Conservation (phyloP, 2,329 filamentous ascomycete species). For the Pseudofabraea citricarpa region DNA sequence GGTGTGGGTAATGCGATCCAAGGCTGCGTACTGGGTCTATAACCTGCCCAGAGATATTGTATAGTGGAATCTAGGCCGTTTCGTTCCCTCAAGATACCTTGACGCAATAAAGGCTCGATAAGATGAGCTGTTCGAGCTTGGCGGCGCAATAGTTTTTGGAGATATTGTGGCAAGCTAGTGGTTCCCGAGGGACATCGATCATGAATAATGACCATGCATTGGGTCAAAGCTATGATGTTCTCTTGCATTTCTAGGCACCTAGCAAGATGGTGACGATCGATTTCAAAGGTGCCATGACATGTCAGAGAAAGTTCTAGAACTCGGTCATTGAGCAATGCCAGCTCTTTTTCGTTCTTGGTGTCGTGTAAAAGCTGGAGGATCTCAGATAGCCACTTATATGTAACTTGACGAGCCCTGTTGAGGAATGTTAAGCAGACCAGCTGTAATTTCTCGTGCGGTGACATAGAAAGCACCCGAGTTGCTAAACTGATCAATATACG, state of each 20-base stretch:
- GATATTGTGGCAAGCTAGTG: constrained; percentile 46
- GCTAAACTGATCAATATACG: constrained; percentile 35
- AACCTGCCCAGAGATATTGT: constrained; percentile 23
- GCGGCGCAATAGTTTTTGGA: constrained; percentile 38
- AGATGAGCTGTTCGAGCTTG: constrained; percentile 10
- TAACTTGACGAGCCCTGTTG: constrained; percentile 25
- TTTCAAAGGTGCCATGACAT: constrained; percentile 39
- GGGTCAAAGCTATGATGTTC: constrained; percentile 29
- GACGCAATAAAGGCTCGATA: constrained; percentile 14
- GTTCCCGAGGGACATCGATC: constrained; percentile 28
- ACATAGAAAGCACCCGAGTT: constrained; percentile 38
- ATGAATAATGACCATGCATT: constrained; percentile 33
- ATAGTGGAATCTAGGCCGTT: constrained; percentile 21
- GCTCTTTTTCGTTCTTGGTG: constrained; percentile 21
- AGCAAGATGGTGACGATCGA: constrained; percentile 29
- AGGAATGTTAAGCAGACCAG: constrained; percentile 28
- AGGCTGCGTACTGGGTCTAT: constrained; percentile 12
- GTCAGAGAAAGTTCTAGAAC: constrained; percentile 36
- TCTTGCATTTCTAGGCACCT: constrained; percentile 20
- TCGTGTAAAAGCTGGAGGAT: constrained; percentile 9
- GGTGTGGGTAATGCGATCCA: constrained; percentile 22
- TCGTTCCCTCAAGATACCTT: constrained; percentile 13
- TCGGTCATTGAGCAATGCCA: constrained; percentile 27
- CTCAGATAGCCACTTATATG: constrained; percentile 34
- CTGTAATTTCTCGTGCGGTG: constrained; percentile 16